Conservation (phyloP, 179 eudicot species). For the Sideroxylon spinosum region DNA sequence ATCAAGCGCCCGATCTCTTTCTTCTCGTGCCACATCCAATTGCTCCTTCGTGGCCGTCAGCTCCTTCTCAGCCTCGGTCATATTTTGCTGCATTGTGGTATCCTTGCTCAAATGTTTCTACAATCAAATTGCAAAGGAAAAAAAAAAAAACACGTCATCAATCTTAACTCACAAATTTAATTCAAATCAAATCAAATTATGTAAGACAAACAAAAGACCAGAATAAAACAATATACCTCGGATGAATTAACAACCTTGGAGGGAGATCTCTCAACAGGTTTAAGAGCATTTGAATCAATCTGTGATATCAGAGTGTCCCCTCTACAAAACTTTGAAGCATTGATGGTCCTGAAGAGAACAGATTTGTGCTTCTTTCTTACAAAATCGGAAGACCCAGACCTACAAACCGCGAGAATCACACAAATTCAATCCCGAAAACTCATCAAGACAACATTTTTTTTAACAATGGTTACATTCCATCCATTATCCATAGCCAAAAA, state of each 20-base stretch:
- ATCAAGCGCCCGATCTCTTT: constrained; percentile 44
- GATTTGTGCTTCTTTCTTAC: not conserved
- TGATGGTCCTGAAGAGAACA: not conserved
- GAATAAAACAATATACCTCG: not conserved
- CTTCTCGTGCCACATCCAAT: constrained; percentile 39
- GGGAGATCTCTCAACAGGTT: not conserved
- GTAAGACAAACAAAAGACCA: not conserved
- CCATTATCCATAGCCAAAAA: not conserved
- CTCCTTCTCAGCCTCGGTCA: constrained; percentile 48
- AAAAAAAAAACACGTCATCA: constrained; percentile 12
- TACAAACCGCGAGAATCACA: not conserved
- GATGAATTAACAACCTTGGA: not conserved
- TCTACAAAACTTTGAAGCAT: constrained; percentile 1
- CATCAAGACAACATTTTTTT: not conserved
- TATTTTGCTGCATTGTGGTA: constrained; percentile 27
- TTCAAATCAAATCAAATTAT: not conserved
- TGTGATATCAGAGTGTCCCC: constrained; percentile 8
- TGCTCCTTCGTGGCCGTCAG: constrained; percentile 50
- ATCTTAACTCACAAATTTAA: not conserved
- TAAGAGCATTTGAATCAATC: not conserved
- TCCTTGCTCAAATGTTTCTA: constrained; percentile 34
- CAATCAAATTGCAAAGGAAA: constrained; percentile 8
- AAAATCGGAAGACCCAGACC: not conserved
- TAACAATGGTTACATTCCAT: not conserved
- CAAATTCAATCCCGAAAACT: constrained; percentile 2